Percentiles rank a stretch among this genome's conserved stretches.
phyloP scores from a whole-genome alignment of 2,329 filamentous ascomycete species.

The Graphiopsis chlorocephala region DNA sequence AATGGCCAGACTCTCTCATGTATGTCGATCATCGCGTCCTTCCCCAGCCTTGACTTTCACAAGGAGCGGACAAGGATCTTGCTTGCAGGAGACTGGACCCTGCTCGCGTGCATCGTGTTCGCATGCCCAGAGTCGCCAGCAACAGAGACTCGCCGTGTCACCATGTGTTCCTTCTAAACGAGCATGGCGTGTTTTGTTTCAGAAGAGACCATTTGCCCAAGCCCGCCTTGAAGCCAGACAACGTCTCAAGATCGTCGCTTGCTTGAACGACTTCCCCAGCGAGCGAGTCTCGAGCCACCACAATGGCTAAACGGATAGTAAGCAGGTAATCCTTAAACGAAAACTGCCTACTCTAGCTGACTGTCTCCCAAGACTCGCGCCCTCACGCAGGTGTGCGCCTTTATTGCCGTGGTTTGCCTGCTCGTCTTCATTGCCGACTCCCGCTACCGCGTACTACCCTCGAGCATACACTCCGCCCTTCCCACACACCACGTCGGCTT shows the following conservation, averaged over 20 bases:
- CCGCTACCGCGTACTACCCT: conserved; percentile 81
- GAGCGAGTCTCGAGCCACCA: background rate
- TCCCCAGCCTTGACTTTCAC: conserved; percentile 3
- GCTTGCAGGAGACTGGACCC: background rate
- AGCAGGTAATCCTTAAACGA: background rate
- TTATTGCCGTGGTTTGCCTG: conserved; percentile 62
- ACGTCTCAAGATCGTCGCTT: background rate
- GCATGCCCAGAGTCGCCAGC: background rate
- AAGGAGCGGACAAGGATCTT: background rate
- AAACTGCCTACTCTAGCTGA: background rate
- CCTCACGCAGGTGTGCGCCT: conserved; percentile 69
- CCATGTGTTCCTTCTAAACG: background rate
- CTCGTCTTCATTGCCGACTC: conserved; percentile 81
- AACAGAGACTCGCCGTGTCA: background rate
- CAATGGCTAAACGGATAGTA: conserved; percentile 15
- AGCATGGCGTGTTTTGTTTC: conserved; percentile 3
- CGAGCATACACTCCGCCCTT: conserved; percentile 80
- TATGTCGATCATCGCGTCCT: background rate
- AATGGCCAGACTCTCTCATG: conserved; percentile 5
- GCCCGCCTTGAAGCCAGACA: background rate
- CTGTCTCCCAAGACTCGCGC: conserved; percentile 50
- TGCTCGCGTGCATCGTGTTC: conserved; percentile 2
- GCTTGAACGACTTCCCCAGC: background rate
- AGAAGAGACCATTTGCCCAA: background rate
- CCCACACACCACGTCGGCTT: conserved; percentile 80